These are phyloP conservation scores for Pyrus hybrid DNA, from an alignment of 331 rosid genomes.

Conservation along the genomic window DNA sequence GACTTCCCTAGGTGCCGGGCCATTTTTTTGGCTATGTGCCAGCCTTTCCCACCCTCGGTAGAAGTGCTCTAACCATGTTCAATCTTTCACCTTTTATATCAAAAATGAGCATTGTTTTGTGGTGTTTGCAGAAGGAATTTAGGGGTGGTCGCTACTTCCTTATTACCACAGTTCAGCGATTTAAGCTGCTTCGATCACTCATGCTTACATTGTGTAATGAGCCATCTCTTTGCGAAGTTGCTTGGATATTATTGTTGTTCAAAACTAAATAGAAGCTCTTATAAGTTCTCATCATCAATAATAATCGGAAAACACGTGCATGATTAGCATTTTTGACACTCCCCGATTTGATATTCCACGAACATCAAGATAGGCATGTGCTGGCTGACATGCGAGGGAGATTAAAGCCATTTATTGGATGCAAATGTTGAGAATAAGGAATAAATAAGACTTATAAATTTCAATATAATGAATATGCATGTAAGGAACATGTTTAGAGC, in stretches of 20 bases:
- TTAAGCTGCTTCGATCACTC: conserved; percentile 48
- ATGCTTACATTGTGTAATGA: neutral
- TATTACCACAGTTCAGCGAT: conserved; percentile 84
- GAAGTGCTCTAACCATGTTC: neutral
- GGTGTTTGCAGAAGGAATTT: conserved; percentile 50
- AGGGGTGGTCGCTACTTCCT: conserved; percentile 76
- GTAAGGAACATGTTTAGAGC: too few species aligned
- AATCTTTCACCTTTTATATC: neutral
- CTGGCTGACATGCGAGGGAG: too few species aligned
- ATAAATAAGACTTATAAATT: too few species aligned
- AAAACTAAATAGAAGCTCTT: neutral
- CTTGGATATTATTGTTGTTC: neutral
- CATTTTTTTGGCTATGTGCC: too few species aligned
- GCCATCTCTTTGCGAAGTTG: neutral
- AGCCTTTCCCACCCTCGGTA: too few species aligned
- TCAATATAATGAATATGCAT: too few species aligned
- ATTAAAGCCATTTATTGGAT: too few species aligned
- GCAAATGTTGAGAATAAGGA: too few species aligned
- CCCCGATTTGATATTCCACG: too few species aligned
- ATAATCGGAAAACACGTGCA: neutral
- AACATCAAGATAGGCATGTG: too few species aligned
- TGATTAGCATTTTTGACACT: conserved; percentile 9
- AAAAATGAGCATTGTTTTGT: conserved; percentile 1
- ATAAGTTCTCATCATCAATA: neutral
- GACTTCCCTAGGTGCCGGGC: too few species aligned